These are phyloP conservation scores for Mycena maculata DNA, from an alignment of 768 basidiomycete genomes.

Conservation along the genomic window DNA sequence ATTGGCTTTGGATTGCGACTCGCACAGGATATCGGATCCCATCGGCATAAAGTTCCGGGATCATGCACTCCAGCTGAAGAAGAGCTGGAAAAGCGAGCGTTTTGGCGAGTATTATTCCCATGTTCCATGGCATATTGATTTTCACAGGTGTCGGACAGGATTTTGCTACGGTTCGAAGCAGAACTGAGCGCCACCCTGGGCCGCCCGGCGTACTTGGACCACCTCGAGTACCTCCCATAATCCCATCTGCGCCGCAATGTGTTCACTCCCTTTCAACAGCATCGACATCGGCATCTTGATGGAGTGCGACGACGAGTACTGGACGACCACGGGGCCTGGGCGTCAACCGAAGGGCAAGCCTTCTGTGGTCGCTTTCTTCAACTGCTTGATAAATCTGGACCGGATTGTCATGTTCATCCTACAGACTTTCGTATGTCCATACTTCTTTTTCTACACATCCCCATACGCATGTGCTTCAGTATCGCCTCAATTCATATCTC, in stretches of 20 bases:
- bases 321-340: not conserved
- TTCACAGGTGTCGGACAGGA: not conserved
- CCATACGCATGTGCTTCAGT: not conserved
- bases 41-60: not conserved
- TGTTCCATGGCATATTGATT: not conserved
- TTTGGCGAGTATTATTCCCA: not conserved
- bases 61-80: not conserved
- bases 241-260: not conserved
- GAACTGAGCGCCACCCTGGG: not conserved
- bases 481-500: not conserved
- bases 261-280: not conserved
- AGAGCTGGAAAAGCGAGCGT: slow-evolving; percentile 18
- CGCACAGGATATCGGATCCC: slow-evolving; percentile 2
- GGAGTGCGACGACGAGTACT: slow-evolving; percentile 6
- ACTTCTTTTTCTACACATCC: no score
- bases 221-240: not conserved
- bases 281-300: not conserved
- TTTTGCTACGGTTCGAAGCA: not conserved
- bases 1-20: slow-evolving; percentile 6
- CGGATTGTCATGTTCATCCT: not conserved
- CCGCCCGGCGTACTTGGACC: not conserved
- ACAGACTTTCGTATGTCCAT: not conserved
- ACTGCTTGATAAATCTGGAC: not conserved
- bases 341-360: not conserved
- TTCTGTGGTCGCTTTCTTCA: not conserved